Evolutionary conservation across 768 basidiomycete species (phyloP).

Genomic region (Leccinum subtestaceum): DNA sequence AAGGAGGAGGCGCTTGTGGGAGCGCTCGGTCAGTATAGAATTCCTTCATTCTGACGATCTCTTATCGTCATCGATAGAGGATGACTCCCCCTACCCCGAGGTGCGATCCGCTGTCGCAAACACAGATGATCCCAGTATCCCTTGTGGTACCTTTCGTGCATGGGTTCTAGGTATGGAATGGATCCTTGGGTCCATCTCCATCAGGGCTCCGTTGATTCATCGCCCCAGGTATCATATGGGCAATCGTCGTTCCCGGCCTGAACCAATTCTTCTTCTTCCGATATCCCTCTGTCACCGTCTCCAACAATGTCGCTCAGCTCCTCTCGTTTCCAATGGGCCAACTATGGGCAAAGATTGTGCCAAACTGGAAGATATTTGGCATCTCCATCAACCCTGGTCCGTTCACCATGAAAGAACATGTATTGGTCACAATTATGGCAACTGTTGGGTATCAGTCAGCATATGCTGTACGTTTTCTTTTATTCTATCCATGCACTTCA

Average conservation of each 20-base stretch:
- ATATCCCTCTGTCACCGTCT: constrained; percentile 47
- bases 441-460: constrained; percentile 38
- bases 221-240: constrained; percentile 42
- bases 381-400: constrained; percentile 69
- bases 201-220: background rate
- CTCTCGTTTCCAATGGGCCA: constrained; percentile 69
- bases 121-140: constrained; percentile 67
- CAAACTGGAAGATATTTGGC: constrained; percentile 52
- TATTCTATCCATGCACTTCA: background rate
- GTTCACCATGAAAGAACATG: constrained; percentile 73
- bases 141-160: constrained; percentile 55
- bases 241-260: constrained; percentile 64
- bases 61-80: constrained; percentile 35
- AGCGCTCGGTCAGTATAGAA: constrained; percentile 19
- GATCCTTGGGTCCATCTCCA: background rate
- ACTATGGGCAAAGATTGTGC: constrained; percentile 54
- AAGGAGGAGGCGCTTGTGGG: constrained; percentile 25
- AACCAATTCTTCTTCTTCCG: constrained; percentile 80
- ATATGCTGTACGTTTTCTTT: constrained; percentile 16
- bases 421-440: constrained; percentile 72
- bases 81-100: constrained; percentile 85
- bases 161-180: constrained; percentile 49
- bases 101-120: constrained; percentile 76
- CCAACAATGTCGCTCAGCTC: constrained; percentile 66
- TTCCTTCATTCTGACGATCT: constrained; percentile 12